These are phyloP conservation scores for Pisolithus microcarpus DNA, from an alignment of 768 basidiomycete genomes.

Conservation along the genomic window DNA sequence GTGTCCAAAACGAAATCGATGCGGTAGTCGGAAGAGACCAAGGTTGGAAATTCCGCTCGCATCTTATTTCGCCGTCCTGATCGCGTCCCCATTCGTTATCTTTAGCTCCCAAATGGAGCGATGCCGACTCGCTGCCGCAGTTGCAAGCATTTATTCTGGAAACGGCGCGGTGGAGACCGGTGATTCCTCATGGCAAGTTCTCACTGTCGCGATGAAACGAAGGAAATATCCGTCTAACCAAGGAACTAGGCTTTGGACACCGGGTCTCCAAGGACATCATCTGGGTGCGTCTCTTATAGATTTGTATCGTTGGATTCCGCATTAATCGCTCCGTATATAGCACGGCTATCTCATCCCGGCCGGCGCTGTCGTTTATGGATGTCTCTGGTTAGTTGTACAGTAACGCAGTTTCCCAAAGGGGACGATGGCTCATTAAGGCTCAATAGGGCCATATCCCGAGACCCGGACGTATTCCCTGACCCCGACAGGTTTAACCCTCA, in stretches of 20 bases:
- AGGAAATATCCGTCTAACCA: background rate
- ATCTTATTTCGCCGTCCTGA: background rate
- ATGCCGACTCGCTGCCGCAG: slow-evolving; percentile 26
- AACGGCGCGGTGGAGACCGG: slow-evolving; percentile 29
- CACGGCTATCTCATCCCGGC: slow-evolving; percentile 18
- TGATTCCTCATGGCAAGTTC: slow-evolving; percentile 19
- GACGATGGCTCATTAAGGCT: background rate
- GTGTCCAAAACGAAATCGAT: slow-evolving; percentile 50
- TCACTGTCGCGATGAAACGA: background rate
- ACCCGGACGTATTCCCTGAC: slow-evolving; percentile 42
- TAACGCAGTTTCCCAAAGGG: background rate
- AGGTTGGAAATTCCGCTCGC: slow-evolving; percentile 3
- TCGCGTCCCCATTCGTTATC: background rate
- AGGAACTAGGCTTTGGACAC: slow-evolving; percentile 43
- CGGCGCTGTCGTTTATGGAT: slow-evolving; percentile 14
- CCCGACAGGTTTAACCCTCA: slow-evolving; percentile 27
- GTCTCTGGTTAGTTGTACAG: slow-evolving; percentile 13
- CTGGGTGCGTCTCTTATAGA: slow-evolving; percentile 35
- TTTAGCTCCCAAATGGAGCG: slow-evolving; percentile 31
- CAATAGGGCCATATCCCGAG: slow-evolving; percentile 44
- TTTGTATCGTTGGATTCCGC: slow-evolving; percentile 20
- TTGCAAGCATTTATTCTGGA: slow-evolving; percentile 32
- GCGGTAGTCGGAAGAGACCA: slow-evolving; percentile 36
- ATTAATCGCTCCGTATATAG: slow-evolving; percentile 18
- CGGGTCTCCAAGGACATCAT: slow-evolving; percentile 54